Evolutionary conservation across 2,329 filamentous ascomycete genomes (phyloP).

Genomic region (Aspergillus brasiliensis): DNA sequence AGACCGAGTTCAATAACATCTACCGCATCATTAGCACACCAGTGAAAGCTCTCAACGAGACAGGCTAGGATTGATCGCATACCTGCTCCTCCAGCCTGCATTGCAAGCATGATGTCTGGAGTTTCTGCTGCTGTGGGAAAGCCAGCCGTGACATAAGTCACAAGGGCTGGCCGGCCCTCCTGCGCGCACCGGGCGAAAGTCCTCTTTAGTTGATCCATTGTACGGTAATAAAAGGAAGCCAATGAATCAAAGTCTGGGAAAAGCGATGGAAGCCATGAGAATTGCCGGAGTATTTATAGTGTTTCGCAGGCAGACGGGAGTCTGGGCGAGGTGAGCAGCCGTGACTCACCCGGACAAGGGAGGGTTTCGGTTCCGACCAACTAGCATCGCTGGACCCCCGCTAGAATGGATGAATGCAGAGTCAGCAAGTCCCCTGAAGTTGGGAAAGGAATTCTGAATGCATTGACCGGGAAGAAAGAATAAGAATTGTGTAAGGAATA

Average conservation of each 20-base stretch:
- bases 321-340: background rate
- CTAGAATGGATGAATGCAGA: too few species aligned
- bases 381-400: background rate
- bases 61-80: conserved; percentile 27
- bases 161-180: conserved; percentile 69
- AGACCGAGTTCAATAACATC: conserved; percentile 93
- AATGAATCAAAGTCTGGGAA: background rate
- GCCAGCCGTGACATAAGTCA: conserved; percentile 93
- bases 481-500: background rate
- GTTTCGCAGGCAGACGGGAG: too few species aligned
- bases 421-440: too few species aligned
- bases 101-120: conserved; percentile 75
- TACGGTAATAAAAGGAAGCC: background rate
- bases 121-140: conserved; percentile 78
- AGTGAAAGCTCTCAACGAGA: background rate
- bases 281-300: background rate
- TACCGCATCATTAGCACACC: conserved; percentile 36
- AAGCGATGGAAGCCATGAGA: background rate
- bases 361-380: background rate
- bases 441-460: background rate
- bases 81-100: conserved; percentile 91
- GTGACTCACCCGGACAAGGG: conserved; percentile 4
- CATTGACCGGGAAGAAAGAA: background rate
- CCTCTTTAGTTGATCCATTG: conserved; percentile 53
- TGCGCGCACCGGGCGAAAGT: conserved; percentile 57